phyloP scores from a whole-genome alignment of 768 basidiomycete species.

The Boletus rufocinnamomeus region DNA sequence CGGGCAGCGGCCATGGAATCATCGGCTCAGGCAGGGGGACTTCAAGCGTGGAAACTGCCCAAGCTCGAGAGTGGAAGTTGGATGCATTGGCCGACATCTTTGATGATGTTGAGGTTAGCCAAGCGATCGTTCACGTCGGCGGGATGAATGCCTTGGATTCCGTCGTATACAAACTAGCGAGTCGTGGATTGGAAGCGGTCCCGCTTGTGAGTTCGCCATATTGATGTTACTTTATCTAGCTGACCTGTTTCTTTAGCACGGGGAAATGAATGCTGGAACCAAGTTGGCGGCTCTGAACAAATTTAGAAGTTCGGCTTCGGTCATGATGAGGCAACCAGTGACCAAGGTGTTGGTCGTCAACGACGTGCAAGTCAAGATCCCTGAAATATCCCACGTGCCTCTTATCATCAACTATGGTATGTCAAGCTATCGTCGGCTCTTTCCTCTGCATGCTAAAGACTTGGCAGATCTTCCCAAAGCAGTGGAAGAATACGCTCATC shows the following conservation, averaged over 20 bases:
- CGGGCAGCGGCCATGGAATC: slow-evolving; percentile 74
- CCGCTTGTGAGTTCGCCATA: slow-evolving; percentile 66
- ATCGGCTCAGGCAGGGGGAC: slow-evolving; percentile 90
- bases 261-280: slow-evolving; percentile 87
- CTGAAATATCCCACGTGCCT: slow-evolving; percentile 88
- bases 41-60: slow-evolving; percentile 77
- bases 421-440: slow-evolving; percentile 13
- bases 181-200: slow-evolving; percentile 82
- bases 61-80: slow-evolving; percentile 92
- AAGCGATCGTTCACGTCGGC: slow-evolving; percentile 87
- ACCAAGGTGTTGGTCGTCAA: slow-evolving; percentile 88
- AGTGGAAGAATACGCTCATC: slow-evolving; percentile 96
- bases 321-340: slow-evolving; percentile 62
- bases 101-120: slow-evolving; percentile 79
- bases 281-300: slow-evolving; percentile 84
- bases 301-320: slow-evolving; percentile 61
- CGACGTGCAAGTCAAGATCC: slow-evolving; percentile 88
- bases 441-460: slow-evolving; percentile 13
- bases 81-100: slow-evolving; percentile 90
- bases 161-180: slow-evolving; percentile 88
- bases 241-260: slow-evolving; percentile 56
- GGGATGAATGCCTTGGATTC: slow-evolving; percentile 85
- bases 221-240: not conserved
- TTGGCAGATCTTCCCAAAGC: slow-evolving; percentile 81
- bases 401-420: slow-evolving; percentile 94